Base-by-base conservation (phyloP, 805 yeast species). In the Sugiyamaella chiloensis region DNA sequence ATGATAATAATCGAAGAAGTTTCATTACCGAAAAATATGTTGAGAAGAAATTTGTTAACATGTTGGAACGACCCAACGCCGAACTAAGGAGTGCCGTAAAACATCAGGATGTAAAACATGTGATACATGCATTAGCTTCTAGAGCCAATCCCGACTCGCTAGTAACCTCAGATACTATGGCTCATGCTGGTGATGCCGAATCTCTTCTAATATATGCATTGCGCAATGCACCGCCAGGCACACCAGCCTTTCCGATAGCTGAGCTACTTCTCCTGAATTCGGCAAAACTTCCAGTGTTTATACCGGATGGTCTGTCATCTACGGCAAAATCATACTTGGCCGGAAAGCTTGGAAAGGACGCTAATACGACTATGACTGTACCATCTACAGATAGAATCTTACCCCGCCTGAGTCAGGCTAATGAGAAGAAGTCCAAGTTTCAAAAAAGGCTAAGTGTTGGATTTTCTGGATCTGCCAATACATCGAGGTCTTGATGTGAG, bases 1-100 rank as follows among this genome's bases (percentile, higher is more conserved):
- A 72, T 0, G 69, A 74, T 47, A 74, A 69, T 11, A 73, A 73
- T 29, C 69, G 95, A 42, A 66, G 78, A 26, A 62, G 63, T n/a
- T 88, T 75, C 59, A 82, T 87, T 40, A 73, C 73, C 5, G 70
- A 75, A 35, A 90, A 90, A 64, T 90, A 90, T 60, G 70, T 72
- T 21, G 66, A 65, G 3, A 79, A 77, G 62, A 68, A 65, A 34
- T 89, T 64, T 58, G 67, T 76, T 9, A 53, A 40, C 5, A 57
- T 59, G 31, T 50, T 64, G 20, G 66, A 60, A 31, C 56, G 66
- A 34, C 70, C 72, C 5, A 65, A 63, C 40, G 52, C 62, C 6
- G 60, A 54, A 16, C 55, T 71, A 37, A 58, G 71, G 5, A 52
- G 57, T 24, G 70, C 73, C 1, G 63, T 70, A 8, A 48, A 50